Evolutionary conservation across 2,329 filamentous ascomycete genomes (phyloP).

Genomic region (Diaporthe capsici): DNA sequence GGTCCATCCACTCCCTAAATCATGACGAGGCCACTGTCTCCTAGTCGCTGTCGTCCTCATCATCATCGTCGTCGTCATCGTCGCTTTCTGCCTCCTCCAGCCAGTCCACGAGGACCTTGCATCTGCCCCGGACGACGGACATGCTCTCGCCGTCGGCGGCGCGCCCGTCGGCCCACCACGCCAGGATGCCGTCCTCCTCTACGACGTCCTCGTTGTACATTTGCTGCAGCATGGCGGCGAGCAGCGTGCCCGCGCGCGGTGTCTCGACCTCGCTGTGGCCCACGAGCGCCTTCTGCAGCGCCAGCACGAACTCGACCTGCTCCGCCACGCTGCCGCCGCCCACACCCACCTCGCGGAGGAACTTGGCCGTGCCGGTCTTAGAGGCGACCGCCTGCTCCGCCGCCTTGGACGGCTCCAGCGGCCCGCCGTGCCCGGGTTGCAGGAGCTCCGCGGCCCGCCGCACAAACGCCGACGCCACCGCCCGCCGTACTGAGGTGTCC

Average conservation of each 20-base stretch:
- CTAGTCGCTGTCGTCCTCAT: constrained; percentile 61
- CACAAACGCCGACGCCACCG: constrained; percentile 88
- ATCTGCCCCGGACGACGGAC: constrained; percentile 79
- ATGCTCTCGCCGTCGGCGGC: constrained; percentile 78
- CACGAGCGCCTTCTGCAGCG: constrained; percentile 84
- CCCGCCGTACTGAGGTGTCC: constrained; percentile 87
- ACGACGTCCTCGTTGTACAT: constrained; percentile 87
- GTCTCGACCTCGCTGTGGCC: constrained; percentile 68
- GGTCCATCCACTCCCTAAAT: background rate
- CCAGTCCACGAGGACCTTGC: constrained; percentile 86
- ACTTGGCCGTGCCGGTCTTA: constrained; percentile 67
- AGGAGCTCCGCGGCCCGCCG: constrained; percentile 82
- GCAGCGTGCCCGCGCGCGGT: constrained; percentile 69
- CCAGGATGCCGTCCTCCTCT: constrained; percentile 88
- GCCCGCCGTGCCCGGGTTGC: constrained; percentile 61
- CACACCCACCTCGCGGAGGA: constrained; percentile 72
- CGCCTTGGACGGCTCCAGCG: constrained; percentile 73
- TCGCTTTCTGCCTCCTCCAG: constrained; percentile 82
- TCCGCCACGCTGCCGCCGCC: constrained; percentile 78
- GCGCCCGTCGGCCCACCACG: constrained; percentile 87
- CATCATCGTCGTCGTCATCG: constrained; percentile 77
- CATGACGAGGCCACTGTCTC: background rate
- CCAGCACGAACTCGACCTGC: constrained; percentile 87
- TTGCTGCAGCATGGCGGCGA: constrained; percentile 86
- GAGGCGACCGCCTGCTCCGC: constrained; percentile 72